These are phyloP conservation scores for Pseudozyma flocculosa DNA, from an alignment of 1,284 basidiomycete genomes.

Conservation along the genomic window DNA sequence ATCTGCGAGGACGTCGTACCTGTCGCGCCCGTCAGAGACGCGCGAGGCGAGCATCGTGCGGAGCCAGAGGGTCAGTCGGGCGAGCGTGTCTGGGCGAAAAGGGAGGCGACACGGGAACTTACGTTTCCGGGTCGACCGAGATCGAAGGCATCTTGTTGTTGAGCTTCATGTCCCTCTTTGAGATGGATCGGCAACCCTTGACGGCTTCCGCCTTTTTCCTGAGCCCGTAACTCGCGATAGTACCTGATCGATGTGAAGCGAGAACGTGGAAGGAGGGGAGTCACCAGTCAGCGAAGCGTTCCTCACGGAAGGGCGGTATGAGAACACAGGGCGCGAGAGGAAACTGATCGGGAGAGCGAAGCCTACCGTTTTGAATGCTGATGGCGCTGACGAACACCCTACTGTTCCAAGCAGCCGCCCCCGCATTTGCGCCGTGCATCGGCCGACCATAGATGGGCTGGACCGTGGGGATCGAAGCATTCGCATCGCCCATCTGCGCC, in stretches of 20 bases:
- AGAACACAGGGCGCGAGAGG: too few species aligned
- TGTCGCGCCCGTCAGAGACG: too few species aligned
- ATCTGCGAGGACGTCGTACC: constrained; percentile 62
- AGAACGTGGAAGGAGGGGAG: too few species aligned
- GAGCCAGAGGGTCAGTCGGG: too few species aligned
- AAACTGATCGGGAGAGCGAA: background rate
- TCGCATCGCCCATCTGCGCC: constrained; percentile 89
- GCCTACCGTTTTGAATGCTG: constrained; percentile 67
- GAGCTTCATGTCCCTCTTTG: constrained; percentile 90
- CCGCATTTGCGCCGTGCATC: constrained; percentile 82
- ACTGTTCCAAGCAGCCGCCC: constrained; percentile 76
- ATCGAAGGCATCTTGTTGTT: constrained; percentile 80
- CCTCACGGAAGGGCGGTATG: too few species aligned
- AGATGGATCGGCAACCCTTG: constrained; percentile 71
- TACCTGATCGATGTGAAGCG: constrained; percentile 60
- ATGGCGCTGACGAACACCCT: constrained; percentile 79
- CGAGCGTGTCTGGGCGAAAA: too few species aligned
- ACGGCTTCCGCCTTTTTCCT: constrained; percentile 77
- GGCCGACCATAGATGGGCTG: constrained; percentile 81
- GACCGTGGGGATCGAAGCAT: constrained; percentile 81
- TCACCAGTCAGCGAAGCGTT: too few species aligned
- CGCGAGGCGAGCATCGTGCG: too few species aligned
- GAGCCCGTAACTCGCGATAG: constrained; percentile 71
- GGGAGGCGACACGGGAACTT: too few species aligned
- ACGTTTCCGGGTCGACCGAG: constrained; percentile 83